These are phyloP conservation scores for Phytophthora sojae DNA, from an alignment of 352 stramenopile species.

Conservation along the genomic window DNA sequence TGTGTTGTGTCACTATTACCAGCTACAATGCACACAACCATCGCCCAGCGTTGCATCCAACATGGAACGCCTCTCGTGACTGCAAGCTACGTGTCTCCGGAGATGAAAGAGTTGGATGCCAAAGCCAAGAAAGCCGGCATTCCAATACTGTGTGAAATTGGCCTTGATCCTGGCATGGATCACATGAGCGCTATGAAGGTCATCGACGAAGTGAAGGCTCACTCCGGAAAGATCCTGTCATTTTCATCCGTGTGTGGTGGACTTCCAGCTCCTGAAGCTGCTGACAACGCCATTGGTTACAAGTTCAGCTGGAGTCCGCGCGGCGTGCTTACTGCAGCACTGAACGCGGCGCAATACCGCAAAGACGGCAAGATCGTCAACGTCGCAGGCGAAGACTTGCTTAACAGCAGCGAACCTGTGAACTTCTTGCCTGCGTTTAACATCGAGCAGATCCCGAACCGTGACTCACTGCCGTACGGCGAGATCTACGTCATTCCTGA, in stretches of 20 bases:
- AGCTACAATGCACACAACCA: constrained; percentile 92
- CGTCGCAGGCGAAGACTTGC: constrained; percentile 87
- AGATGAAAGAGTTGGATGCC: constrained; percentile 90
- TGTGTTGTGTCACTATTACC: constrained; percentile 95
- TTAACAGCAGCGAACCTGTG: constrained; percentile 84
- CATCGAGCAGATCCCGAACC: constrained; percentile 96
- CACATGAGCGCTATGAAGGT: constrained; percentile 98
- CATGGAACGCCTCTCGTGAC: constrained; percentile 92
- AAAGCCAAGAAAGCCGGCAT: constrained; percentile 84
- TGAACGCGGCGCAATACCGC: constrained; percentile 92
- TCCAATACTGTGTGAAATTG: constrained; percentile 95
- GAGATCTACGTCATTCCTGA: constrained; percentile 95
- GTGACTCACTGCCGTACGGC: constrained; percentile 93
- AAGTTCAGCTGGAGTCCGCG: constrained; percentile 98
- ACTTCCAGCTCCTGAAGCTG: constrained; percentile 93
- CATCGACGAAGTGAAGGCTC: constrained; percentile 94
- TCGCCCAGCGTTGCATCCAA: constrained; percentile 91
- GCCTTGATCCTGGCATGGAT: constrained; percentile 96
- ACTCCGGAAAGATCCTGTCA: constrained; percentile 88
- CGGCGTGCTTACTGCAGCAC: constrained; percentile 93
- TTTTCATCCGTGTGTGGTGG: constrained; percentile 97
- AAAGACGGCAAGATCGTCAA: constrained; percentile 88
- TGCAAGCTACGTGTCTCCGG: constrained; percentile 95
- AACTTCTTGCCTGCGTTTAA: constrained; percentile 92
- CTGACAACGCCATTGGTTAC: constrained; percentile 96